Evolutionary conservation across 331 rosid species (phyloP), one percentile per base, ranked within the genome.

Genomic region (Arachis monticola): DNA sequence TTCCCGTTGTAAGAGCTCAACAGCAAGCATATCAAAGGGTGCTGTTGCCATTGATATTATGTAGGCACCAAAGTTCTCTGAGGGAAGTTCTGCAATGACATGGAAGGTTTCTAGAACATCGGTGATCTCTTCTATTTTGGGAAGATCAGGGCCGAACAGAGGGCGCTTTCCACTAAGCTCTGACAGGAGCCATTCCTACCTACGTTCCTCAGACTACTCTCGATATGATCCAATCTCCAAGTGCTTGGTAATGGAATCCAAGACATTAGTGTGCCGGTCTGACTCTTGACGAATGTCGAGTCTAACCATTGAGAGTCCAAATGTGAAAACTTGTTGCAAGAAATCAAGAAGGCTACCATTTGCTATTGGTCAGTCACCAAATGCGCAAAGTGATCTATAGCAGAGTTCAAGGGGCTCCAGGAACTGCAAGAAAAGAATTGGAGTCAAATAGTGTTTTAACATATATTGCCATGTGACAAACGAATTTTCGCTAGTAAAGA

Each of bases 331-430:
- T 85, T 92, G 96, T 8, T 93, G 80, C 73, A 92, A 76, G 84
- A 92, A 92, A 81, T 92, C 97, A 77, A 92, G 97, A 76, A 92
- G 97, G 84, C 91, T 92, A 76, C 97, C 97, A 41, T 92, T 96
- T 42, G 96, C 97, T 74, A 92, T 90, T 8, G 89, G 27, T 38
- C 81, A 71, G 76, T 92, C 97, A 41, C 97, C 97, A 71, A 88
- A 90, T 2, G 91, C 85, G 74, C 91, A 92, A 40, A 92, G 90
- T 30, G 97, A 92, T 17, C 22, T 17, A 17, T 17, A 17, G 22
- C 22, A 17, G 22, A 17, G 22, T 17, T 17, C 22, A 17, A 17
- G 22, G 22, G 22, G 22, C 22, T 17, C 22, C 22, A 17, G 22
- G 22, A 17, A 17, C 22, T 17, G 22, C 22, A 17, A 17, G 22